Evolutionary conservation across 306 rosid species (phyloP), one percentile per base, ranked within the genome.

Genomic region (Quillaja saponaria): DNA sequence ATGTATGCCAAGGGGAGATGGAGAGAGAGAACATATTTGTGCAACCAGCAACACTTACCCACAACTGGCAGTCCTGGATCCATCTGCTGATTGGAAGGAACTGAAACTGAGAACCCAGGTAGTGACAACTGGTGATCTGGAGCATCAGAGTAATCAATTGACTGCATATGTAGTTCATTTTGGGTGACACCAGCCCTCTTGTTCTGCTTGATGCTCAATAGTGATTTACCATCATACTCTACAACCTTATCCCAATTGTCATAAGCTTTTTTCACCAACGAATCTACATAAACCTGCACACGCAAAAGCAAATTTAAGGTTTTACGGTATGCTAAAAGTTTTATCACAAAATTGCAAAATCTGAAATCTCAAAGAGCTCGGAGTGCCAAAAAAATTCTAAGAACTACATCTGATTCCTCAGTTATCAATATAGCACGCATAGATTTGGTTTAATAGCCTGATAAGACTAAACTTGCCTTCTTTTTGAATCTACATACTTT

Each of bases 161-260:
- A 50, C 19, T 72, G 84, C 7, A 68, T 71, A 46, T 62, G 83
- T 55, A 78, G 77, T 49, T 91, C 96, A 61, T 74, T 77, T 63
- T 73, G 85, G 53, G 86, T 51, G 33, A 71, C 61, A 59, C 15
- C 66, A 7, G 78, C 46, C 71, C 80, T 76, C 64, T 61, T 77
- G 63, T 63, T 71, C 59, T 78, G 80, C 68, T 76, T 79, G 45
- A 67, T 73, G 74, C 64, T 68, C 74, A 87, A 64, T 19, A 85
- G 89, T 54, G 99, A 80, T 75, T 90, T 94, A 35, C 97, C 96
- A 76, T 94, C 97, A 63, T 94, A 94, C 60, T 94, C 95, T 52
- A 87, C 57, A 61, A 87, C 99, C 60, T 83, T 91, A 34, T 85
- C 84, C 99, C 99, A 94, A 72, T 87, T 80, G 15, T 94, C 99